Percentiles rank a stretch among this genome's conserved stretches.
phyloP scores from a whole-genome alignment of 1,139 yeast species.

The Kluyveromyces marxianus region DNA sequence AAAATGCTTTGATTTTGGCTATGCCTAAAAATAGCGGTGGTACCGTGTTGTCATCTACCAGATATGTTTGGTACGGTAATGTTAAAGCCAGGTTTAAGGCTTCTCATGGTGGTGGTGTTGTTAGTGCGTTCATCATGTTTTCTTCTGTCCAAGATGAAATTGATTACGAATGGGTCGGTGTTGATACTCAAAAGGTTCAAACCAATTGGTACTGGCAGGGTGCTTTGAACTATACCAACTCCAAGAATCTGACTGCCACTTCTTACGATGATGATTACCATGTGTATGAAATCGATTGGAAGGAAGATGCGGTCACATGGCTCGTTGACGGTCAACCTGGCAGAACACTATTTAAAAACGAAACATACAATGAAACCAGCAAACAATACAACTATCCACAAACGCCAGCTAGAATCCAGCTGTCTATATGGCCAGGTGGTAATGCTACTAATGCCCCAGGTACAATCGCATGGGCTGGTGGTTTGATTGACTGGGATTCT shows the following conservation, averaged over 20 bases:
- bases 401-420: conserved; percentile 80
- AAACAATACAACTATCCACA: conserved; percentile 65
- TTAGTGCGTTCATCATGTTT: conserved; percentile 76
- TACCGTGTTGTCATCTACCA: conserved; percentile 72
- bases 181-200: conserved; percentile 56
- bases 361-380: conserved; percentile 62
- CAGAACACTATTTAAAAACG: conserved; percentile 58
- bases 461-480: conserved; percentile 93
- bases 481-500: conserved; percentile 75
- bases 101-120: conserved; percentile 72
- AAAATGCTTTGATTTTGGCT: conserved; percentile 50
- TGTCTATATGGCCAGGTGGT: conserved; percentile 94
- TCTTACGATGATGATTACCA: conserved; percentile 65
- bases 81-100: conserved; percentile 62
- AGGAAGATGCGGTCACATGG: conserved; percentile 66
- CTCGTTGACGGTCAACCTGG: conserved; percentile 59
- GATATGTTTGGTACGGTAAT: conserved; percentile 84
- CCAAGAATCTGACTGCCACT: conserved; percentile 39
- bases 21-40: conserved; percentile 79
- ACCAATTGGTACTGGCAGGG: conserved; percentile 78
- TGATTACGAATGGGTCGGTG: conserved; percentile 82
- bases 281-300: conserved; percentile 78
- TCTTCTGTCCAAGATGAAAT: conserved; percentile 87
- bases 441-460: conserved; percentile 55
- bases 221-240: conserved; percentile 57